A percentile compares a stretch with the other conserved stretches of the same genome.
These are phyloP conservation scores for Royoungia palumana DNA, from an alignment of 768 basidiomycete genomes.

Conservation along the genomic window DNA sequence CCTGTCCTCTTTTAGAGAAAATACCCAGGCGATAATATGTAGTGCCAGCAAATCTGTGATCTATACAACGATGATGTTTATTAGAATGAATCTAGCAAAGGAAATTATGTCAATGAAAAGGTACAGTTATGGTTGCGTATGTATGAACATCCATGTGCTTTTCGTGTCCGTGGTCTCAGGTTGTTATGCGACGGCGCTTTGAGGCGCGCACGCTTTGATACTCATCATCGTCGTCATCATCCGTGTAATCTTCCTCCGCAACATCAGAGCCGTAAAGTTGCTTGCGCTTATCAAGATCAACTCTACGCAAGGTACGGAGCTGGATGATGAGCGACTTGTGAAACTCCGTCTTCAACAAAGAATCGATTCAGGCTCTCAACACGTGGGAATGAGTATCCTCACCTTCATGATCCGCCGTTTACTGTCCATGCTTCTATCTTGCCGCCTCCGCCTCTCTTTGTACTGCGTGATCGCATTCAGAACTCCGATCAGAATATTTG, in stretches of 20 bases:
- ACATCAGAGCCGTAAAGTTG: constrained; percentile 40
- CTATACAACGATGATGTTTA: constrained; percentile 20
- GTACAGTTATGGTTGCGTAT: constrained; percentile 26
- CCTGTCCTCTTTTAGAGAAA: too few relatives aligned
- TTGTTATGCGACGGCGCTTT: constrained; percentile 30
- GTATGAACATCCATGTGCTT: constrained; percentile 21
- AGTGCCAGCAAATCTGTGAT: constrained; percentile 7
- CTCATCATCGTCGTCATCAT: constrained; percentile 35
- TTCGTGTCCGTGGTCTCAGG: constrained; percentile 21
- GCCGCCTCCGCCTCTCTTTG: constrained; percentile 57
- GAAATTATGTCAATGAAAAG: constrained; percentile 26
- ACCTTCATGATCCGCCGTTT: constrained; percentile 63
- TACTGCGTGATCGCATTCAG: constrained; percentile 39
- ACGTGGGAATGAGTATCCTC: constrained; percentile 10
- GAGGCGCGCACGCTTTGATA: constrained; percentile 29
- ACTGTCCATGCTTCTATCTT: constrained; percentile 45
- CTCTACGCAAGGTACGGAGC: constrained; percentile 58
- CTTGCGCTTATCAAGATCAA: constrained; percentile 51
- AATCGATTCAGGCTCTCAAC: neutral
- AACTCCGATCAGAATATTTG: neutral
- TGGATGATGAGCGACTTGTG: constrained; percentile 57
- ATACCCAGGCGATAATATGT: too few relatives aligned
- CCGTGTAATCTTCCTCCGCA: constrained; percentile 35
- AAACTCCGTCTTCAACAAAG: constrained; percentile 56
- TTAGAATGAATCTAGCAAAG: constrained; percentile 29